phyloP scores from a whole-genome alignment of 2,329 filamentous ascomycete genomes.

The Botryosphaeria dothidea region DNA sequence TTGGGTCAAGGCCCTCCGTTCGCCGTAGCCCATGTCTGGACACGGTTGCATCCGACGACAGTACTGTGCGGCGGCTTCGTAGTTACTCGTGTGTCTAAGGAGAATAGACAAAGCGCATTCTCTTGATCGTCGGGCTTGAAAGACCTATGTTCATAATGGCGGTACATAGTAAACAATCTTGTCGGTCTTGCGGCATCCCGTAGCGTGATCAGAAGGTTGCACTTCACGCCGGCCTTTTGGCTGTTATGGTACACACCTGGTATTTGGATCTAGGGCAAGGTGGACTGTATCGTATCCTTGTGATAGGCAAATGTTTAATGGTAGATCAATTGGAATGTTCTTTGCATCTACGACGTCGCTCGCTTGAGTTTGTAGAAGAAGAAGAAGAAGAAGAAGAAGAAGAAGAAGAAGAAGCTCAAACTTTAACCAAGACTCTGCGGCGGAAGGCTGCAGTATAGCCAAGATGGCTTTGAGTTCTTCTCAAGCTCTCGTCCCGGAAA shows the following conservation, averaged over 20 bases:
- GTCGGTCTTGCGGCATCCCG: neutral
- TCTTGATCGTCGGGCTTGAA: neutral
- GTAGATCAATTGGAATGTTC: neutral
- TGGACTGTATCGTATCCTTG: neutral
- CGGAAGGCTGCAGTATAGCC: neutral
- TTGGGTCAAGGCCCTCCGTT: neutral
- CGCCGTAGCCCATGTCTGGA: neutral
- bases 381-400: too few relatives aligned
- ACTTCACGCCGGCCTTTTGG: neutral
- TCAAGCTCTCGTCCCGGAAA: neutral
- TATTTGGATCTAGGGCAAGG: neutral
- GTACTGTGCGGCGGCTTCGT: neutral
- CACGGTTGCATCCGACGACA: neutral
- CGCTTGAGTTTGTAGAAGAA: neutral
- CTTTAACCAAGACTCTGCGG: neutral
- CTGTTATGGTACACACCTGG: neutral
- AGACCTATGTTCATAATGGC: neutral
- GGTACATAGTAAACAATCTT: neutral
- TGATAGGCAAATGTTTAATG: neutral
- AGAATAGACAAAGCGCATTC: neutral
- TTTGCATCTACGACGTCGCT: neutral
- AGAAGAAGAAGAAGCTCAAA: neutral
- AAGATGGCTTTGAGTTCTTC: neutral
- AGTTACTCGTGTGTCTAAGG: neutral
- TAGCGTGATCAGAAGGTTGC: neutral